Evolutionary conservation across 2,329 filamentous ascomycete genomes (phyloP).

Genomic region (Claviceps maximensis): DNA sequence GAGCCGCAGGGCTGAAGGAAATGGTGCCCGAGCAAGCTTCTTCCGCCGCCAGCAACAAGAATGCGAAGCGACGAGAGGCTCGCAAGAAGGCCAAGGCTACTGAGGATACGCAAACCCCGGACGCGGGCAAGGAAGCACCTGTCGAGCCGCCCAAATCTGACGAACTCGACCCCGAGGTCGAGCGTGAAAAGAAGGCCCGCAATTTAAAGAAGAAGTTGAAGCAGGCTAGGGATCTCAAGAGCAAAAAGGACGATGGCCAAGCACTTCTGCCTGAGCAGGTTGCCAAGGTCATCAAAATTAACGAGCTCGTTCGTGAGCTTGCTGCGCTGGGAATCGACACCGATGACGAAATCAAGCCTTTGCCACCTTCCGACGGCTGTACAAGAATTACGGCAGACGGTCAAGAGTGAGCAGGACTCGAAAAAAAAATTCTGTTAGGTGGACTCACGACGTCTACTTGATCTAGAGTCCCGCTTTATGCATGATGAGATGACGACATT

Average conservation of each 20-base stretch:
- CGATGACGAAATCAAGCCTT: constrained; percentile 49
- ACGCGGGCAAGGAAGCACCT: constrained; percentile 24
- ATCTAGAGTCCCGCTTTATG: background rate
- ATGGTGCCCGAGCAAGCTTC: constrained; percentile 34
- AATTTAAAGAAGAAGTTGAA: constrained; percentile 90
- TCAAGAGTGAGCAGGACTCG: background rate
- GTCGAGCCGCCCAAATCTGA: constrained; percentile 21
- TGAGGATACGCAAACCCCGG: constrained; percentile 49
- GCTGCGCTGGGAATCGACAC: constrained; percentile 73
- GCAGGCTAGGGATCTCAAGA: constrained; percentile 79
- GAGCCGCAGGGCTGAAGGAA: constrained; percentile 48
- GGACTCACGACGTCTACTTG: background rate
- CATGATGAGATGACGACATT: background rate
- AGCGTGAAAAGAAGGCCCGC: constrained; percentile 84
- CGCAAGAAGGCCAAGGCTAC: constrained; percentile 40
- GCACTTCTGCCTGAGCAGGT: constrained; percentile 83
- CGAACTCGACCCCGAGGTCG: constrained; percentile 52
- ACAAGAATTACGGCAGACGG: background rate
- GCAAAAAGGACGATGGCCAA: constrained; percentile 81
- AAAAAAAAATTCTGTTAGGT: background rate
- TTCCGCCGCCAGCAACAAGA: constrained; percentile 58
- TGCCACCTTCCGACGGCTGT: constrained; percentile 4
- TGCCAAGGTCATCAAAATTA: constrained; percentile 94
- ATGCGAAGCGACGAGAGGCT: constrained; percentile 59
- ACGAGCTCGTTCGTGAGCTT: constrained; percentile 79